phyloP scores from a whole-genome alignment of 228 moss, liverwort and hornwort species.

The Sphagnum fallax region DNA sequence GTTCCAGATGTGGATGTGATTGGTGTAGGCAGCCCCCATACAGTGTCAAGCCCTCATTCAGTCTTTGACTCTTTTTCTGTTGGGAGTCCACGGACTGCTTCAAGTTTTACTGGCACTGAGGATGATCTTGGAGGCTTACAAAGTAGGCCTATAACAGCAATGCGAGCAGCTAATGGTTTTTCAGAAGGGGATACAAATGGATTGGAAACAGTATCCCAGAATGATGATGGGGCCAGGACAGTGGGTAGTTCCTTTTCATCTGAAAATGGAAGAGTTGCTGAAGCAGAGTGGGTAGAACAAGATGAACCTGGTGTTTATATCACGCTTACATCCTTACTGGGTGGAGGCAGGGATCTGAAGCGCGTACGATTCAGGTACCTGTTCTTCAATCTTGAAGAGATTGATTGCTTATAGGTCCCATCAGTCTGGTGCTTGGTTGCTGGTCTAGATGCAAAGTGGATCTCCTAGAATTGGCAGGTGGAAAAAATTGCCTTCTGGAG shows the following conservation, averaged over 20 bases:
- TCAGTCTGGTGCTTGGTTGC: neutral
- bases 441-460: neutral
- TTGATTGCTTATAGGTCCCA: neutral
- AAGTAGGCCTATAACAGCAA: slow-evolving; percentile 25
- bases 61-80: slow-evolving; percentile 20
- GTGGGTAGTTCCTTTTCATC: slow-evolving; percentile 26
- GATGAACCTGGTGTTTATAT: slow-evolving; percentile 10
- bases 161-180: slow-evolving; percentile 19
- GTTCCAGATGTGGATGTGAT: slow-evolving; percentile 52
- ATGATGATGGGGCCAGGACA: slow-evolving; percentile 37
- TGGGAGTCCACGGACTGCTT: slow-evolving; percentile 24
- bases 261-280: slow-evolving; percentile 19
- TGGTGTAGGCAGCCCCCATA: slow-evolving; percentile 52
- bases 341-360: slow-evolving; percentile 10
- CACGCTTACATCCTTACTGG: slow-evolving; percentile 4
- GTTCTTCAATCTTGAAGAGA: neutral
- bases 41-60: slow-evolving; percentile 31
- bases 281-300: slow-evolving; percentile 10
- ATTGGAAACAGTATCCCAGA: slow-evolving; percentile 43
- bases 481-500: no score
- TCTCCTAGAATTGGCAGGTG: no score
- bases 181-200: slow-evolving; percentile 53
- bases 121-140: slow-evolving; percentile 32
- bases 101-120: slow-evolving; percentile 26
- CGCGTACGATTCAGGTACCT: slow-evolving; percentile 9